Evolutionary conservation across 2,329 filamentous ascomycete genomes (phyloP), one percentile per base, ranked within the genome.

Genomic region (Clonostachys rhizophaga): DNA sequence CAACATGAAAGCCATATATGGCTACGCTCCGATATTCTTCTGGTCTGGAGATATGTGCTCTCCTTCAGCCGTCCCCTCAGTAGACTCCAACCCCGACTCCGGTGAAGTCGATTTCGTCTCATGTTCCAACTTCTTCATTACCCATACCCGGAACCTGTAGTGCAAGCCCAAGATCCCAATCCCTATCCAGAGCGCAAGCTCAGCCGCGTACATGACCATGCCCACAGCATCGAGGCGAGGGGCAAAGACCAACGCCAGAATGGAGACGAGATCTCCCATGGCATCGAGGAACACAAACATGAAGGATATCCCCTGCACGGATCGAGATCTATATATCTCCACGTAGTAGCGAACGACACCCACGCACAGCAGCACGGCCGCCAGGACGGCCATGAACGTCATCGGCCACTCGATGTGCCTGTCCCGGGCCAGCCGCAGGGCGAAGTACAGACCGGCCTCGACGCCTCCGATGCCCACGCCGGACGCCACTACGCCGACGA

Each of bases 231-330:
- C 79, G 5, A 84, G 56, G 16, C 67, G 64, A 0, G 72, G 69
- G 57, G 86, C 75, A 52, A 85, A 87, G 40, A 85, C 66, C 14
- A 89, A 69, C 1, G 84, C 85, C 4, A 84, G 59, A 0, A 89
- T 65, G 0, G 83, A 87, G 46, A 83, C 83, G 5, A 89, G 59
- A 59, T 89, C 85, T 0, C 85, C 85, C 1, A 80, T 70, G 0
- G 84, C 85, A 62, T 89, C 85, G 40, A 89, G 84, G 2, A 70
- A 80, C 0, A 87, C 83, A 53, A 89, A 89, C 3, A 87, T 67
- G 60, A 89, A 88, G 1, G 83, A 87, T 37, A 89, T 87, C 8
- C 85, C 84, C 13, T 83, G 72, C 2, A 87, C 84, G 0, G 83
- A 86, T 7, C 79, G 74, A 53, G 86, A 77, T 3, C 72, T 58